These are phyloP conservation scores for Collybia sordida DNA, from an alignment of 768 basidiomycete species.

Conservation along the genomic window DNA sequence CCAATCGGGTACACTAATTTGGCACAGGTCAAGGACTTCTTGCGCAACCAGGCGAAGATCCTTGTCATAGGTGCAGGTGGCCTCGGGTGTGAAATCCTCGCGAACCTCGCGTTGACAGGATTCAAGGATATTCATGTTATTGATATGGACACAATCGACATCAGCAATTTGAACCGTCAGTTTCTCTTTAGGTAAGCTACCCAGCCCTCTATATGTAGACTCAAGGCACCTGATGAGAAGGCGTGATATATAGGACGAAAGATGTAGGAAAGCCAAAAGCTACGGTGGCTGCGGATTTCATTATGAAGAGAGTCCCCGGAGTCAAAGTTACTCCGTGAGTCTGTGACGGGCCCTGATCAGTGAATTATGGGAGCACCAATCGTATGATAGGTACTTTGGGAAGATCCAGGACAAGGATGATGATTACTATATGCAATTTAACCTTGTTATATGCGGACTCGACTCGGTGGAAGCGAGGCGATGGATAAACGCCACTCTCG, in stretches of 20 bases:
- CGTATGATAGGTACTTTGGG: slow-evolving; percentile 73
- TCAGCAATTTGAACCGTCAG: slow-evolving; percentile 97
- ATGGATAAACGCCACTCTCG: slow-evolving; percentile 98
- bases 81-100: slow-evolving; percentile 95
- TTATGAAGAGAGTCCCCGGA: slow-evolving; percentile 95
- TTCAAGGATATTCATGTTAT: slow-evolving; percentile 99
- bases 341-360: neutral
- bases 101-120: slow-evolving; percentile 92
- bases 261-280: slow-evolving; percentile 97
- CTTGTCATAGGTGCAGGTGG: slow-evolving; percentile 98
- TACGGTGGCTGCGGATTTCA: slow-evolving; percentile 89
- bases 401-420: slow-evolving; percentile 99
- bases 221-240: neutral
- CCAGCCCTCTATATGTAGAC: neutral
- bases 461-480: slow-evolving; percentile 96
- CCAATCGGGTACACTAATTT: neutral
- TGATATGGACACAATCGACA: slow-evolving; percentile 99
- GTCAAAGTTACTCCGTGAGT: slow-evolving; percentile 96
- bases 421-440: slow-evolving; percentile 95
- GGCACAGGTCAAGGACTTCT: slow-evolving; percentile 80
- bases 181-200: slow-evolving; percentile 86
- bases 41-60: slow-evolving; percentile 84
- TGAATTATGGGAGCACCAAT: neutral
- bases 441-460: slow-evolving; percentile 94
- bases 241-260: slow-evolving; percentile 52